Percentiles rank a stretch among this genome's conserved stretches.
Evolutionary conservation across 2,329 filamentous ascomycete species (phyloP).

Genomic region (Plenodomus tracheiphilus): DNA sequence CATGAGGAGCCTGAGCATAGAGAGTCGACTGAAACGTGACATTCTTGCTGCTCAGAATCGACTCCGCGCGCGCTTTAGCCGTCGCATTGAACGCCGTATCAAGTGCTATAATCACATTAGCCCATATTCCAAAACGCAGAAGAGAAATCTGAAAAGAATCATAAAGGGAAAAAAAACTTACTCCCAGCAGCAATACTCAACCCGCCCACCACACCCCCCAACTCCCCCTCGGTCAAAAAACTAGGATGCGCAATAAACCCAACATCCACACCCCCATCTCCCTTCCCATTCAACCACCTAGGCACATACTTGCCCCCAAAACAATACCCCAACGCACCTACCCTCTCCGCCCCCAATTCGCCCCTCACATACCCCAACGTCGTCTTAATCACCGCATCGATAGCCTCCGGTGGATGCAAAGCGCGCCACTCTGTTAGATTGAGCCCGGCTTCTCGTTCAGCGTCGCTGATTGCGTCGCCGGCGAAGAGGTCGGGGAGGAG

Average conservation of each 20-base stretch:
- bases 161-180: slow-evolving; percentile 32
- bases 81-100: slow-evolving; percentile 25
- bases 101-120: slow-evolving; percentile 21
- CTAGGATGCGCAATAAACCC: slow-evolving; percentile 74
- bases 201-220: slow-evolving; percentile 65
- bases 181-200: slow-evolving; percentile 66
- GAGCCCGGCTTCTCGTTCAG: slow-evolving; percentile 69
- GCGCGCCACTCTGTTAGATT: slow-evolving; percentile 50
- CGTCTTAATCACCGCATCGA: slow-evolving; percentile 54
- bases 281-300: slow-evolving; percentile 61
- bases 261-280: slow-evolving; percentile 58
- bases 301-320: slow-evolving; percentile 76
- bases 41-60: slow-evolving; percentile 30
- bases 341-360: slow-evolving; percentile 58
- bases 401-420: slow-evolving; percentile 49
- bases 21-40: slow-evolving; percentile 38
- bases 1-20: slow-evolving; percentile 40
- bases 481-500: slow-evolving; percentile 42
- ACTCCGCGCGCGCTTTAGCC: slow-evolving; percentile 22
- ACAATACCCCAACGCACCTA: slow-evolving; percentile 72
- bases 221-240: slow-evolving; percentile 67
- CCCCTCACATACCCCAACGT: slow-evolving; percentile 62
- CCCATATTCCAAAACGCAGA: slow-evolving; percentile 4
- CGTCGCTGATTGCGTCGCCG: slow-evolving; percentile 30
- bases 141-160: no score